These are phyloP conservation scores for Calocera cornea DNA, from an alignment of 768 basidiomycete genomes.

Conservation along the genomic window DNA sequence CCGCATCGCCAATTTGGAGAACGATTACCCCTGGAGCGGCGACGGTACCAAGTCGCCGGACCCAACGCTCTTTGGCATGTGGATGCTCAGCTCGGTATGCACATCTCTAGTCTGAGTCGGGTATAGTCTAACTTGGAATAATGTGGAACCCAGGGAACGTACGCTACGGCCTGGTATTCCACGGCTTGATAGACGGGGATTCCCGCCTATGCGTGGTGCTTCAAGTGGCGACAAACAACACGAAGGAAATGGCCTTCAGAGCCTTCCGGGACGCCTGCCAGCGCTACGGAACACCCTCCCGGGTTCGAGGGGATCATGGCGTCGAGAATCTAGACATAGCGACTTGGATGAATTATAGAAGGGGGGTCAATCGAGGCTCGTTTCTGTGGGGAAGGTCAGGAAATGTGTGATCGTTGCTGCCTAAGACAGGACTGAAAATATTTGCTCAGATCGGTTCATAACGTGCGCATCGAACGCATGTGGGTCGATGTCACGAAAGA, in stretches of 20 bases:
- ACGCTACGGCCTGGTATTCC: too few relatives aligned
- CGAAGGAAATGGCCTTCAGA: constrained; percentile 17
- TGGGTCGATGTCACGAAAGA: constrained; percentile 7
- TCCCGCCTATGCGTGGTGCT: neutral
- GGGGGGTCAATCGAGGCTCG: neutral
- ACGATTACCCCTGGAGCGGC: neutral
- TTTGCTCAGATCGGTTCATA: constrained; percentile 6
- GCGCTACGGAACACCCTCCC: neutral
- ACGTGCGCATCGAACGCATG: constrained; percentile 6
- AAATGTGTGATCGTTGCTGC: too few relatives aligned
- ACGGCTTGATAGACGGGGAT: neutral
- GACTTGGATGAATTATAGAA: constrained; percentile 8
- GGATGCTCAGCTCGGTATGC: neutral
- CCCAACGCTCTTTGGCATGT: neutral
- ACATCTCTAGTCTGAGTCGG: neutral
- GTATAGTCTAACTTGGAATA: neutral
- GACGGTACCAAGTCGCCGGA: neutral
- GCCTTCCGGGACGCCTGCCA: constrained; percentile 17
- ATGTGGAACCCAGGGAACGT: too few relatives aligned
- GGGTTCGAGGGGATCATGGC: constrained; percentile 4
- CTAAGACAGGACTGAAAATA: too few relatives aligned
- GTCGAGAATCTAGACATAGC: constrained; percentile 6
- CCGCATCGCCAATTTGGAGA: neutral
- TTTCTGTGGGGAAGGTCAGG: constrained; percentile 10
- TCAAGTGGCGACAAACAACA: constrained; percentile 13